Evolutionary conservation across 768 basidiomycete genomes (phyloP).

Genomic region (Hirschioporus abietinus): DNA sequence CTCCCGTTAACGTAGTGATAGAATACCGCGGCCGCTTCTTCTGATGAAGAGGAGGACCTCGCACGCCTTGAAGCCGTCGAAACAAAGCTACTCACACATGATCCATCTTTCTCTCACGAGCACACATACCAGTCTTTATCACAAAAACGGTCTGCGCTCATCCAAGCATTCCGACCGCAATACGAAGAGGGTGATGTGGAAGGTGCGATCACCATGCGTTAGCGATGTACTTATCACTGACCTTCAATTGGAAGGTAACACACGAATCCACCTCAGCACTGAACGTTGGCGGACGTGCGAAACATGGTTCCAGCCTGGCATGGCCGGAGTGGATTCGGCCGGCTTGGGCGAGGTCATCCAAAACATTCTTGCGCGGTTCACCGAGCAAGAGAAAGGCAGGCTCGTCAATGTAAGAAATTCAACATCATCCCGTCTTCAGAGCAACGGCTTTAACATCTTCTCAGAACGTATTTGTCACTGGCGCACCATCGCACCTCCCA

Average conservation of each 20-base stretch:
- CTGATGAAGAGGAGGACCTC: slow-evolving; percentile 86
- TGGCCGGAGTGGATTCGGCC: slow-evolving; percentile 93
- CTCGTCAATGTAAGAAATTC: slow-evolving; percentile 64
- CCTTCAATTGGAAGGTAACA: slow-evolving; percentile 36
- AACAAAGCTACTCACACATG: slow-evolving; percentile 71
- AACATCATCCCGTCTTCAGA: neutral
- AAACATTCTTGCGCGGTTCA: slow-evolving; percentile 71
- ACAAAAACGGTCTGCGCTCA: slow-evolving; percentile 74
- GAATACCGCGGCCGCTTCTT: slow-evolving; percentile 68
- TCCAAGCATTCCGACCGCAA: slow-evolving; percentile 78
- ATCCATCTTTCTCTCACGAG: slow-evolving; percentile 76
- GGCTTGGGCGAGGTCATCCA: slow-evolving; percentile 91
- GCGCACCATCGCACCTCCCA: slow-evolving; percentile 70
- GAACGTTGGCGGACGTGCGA: slow-evolving; percentile 92
- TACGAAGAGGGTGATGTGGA: slow-evolving; percentile 73
- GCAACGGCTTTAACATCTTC: neutral
- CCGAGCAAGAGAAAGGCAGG: slow-evolving; percentile 56
- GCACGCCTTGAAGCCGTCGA: slow-evolving; percentile 70
- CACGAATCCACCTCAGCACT: slow-evolving; percentile 83
- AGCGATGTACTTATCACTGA: neutral
- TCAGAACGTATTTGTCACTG: slow-evolving; percentile 89
- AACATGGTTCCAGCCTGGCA: slow-evolving; percentile 87
- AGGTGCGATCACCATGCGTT: slow-evolving; percentile 30
- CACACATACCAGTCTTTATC: slow-evolving; percentile 79
- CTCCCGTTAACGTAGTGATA: slow-evolving; percentile 20